Base-by-base conservation (phyloP, 768 basidiomycete genomes). In the Termitomyces sp. region DNA sequence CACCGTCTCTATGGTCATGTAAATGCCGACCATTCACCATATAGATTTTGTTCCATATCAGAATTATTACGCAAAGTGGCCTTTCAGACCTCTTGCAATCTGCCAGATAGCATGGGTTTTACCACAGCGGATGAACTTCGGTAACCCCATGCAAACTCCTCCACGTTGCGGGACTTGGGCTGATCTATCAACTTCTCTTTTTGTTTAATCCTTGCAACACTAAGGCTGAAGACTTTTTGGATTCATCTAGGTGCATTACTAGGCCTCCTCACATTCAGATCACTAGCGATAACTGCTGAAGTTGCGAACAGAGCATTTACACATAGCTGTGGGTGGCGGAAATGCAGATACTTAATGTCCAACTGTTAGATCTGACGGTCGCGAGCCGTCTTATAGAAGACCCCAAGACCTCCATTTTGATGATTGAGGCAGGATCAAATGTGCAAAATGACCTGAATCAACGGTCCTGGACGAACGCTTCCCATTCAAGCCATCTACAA, bases 301-400 rank as follows among this genome's bases (percentile, higher is more conserved):
- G 55, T 62, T 16, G 49, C 41, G 6, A 62, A 59, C 30, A 58
- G 46, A 39, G 57, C 58, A 4, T 62, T 59, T 37, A 31, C 61
- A 27, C 24, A 45, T 59, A 7, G 37, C 57, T 11, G 34, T 62
- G 5, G 61, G 61, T n/a, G 61, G 61, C n/a, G 34, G 61, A 15
- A 62, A 58, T 31, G 61, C 61, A 58, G 57, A 54, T 62, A 54
- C 22, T n/a, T n/a, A n/a, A n/a, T n/a, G n/a, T n/a, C n/a, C n/a
- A n/a, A n/a, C n/a, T n/a, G n/a, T n/a, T n/a, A n/a, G n/a, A n/a
- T n/a, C n/a, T n/a, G n/a, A n/a, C n/a, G n/a, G n/a, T n/a, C n/a
- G n/a, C n/a, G n/a, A n/a, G n/a, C n/a, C n/a, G n/a, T 41, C 58
- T 62, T 13, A 54, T 55, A 18, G 58, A 62, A 30, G 55, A 59